phyloP scores from a whole-genome alignment of 1,284 basidiomycete genomes.

The Anthracocystis walkeri region DNA sequence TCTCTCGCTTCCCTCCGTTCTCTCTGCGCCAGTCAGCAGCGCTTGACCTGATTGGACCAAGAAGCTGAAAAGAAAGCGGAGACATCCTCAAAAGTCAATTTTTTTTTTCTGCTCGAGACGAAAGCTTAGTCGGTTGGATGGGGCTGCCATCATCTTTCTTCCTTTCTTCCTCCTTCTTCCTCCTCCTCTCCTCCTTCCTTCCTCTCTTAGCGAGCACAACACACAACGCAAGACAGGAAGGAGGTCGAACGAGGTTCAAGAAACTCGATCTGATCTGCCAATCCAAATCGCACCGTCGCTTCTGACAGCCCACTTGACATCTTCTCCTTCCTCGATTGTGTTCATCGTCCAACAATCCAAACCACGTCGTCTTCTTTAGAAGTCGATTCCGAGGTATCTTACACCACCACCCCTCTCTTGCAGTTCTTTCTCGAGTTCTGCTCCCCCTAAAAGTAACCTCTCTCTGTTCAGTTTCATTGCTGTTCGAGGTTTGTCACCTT shows the following conservation, averaged over 20 bases:
- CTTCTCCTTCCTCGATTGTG: constrained; percentile 48
- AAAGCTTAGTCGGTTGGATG: constrained; percentile 31
- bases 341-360: constrained; percentile 42
- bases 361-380: constrained; percentile 6
- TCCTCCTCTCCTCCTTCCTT: constrained; percentile 50
- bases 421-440: constrained; percentile 3
- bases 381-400: constrained; percentile 11
- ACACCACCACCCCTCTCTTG: neutral
- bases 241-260: constrained; percentile 57
- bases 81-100: neutral
- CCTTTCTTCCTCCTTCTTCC: constrained; percentile 51
- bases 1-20: neutral
- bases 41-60: constrained; percentile 4
- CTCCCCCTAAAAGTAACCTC: constrained; percentile 40
- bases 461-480: constrained; percentile 30
- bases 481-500: constrained; percentile 47
- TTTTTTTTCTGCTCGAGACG: constrained; percentile 1
- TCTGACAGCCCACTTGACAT: constrained; percentile 29
- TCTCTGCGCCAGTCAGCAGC: no score
- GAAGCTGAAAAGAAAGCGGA: constrained; percentile 2
- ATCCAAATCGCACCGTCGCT: constrained; percentile 40
- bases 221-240: constrained; percentile 55
- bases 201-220: constrained; percentile 55
- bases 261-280: constrained; percentile 51
- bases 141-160: constrained; percentile 53